Evolutionary conservation across 2,329 filamentous ascomycete genomes (phyloP), one percentile per base, ranked within the genome.

Genomic region (Epichloe sp.): DNA sequence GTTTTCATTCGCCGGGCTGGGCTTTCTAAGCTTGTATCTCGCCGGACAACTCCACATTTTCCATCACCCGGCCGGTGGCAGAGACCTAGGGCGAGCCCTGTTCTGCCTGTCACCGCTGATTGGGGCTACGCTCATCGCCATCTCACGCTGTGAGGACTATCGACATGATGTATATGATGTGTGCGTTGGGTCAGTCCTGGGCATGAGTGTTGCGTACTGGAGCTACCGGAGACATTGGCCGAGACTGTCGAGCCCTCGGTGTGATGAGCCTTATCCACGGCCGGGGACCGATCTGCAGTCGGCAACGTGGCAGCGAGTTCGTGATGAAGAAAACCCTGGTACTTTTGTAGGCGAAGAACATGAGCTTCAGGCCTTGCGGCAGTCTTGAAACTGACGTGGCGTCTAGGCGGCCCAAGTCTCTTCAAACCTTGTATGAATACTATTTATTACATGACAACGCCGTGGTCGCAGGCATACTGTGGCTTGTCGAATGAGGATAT

Each of bases 1-100:
- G 53, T 90, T 90, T 62, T 77, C 85, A 1, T 94, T 93, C 62
- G 79, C 81, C 3, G 88, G 88, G 0, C 71, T 94, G 10, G 86
- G 87, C 3, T 93, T 86, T 62, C 68, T 89, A 17, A 76, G 80
- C 21, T 68, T 87, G 26, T 88, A 85, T 62, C 69, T 88, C 31
- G 80, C 82, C 1, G 84, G 84, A 3, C 82, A 85, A 63, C 68
- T 83, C 47, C 74, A 76, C 54, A 71, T 84, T 43, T 83, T 78
- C 52, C 69, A 70, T 35, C 67, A 72, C 48, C 60, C 63, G 48
- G 55, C 62, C 0, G 69, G 69, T 4, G 69, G 69, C 15, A 71
- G 74, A 6, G 79, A 82, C 54, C 67, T 84, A 8, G 69, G 74
- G 40, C 71, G 77, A 11, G 74, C 78, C 3, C 60, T 85, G 41